These are phyloP conservation scores for Talaromyces sp. DNA, from an alignment of 2,329 filamentous ascomycete genomes.

Conservation along the genomic window DNA sequence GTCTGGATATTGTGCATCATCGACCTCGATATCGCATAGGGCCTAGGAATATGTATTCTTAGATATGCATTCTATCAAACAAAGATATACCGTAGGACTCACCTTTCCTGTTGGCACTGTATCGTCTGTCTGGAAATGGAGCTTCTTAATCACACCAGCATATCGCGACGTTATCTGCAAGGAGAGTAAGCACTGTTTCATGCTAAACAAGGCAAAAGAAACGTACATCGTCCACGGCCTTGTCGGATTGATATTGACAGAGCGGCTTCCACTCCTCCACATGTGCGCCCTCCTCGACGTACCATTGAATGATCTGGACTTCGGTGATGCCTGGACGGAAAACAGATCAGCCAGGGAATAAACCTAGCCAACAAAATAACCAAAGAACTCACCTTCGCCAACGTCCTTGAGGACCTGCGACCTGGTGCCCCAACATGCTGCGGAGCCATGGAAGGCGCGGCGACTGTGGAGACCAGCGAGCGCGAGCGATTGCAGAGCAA, in stretches of 20 bases:
- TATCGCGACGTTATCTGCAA: conserved; percentile 90
- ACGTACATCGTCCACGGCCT: conserved; percentile 63
- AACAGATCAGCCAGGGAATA: conserved; percentile 1
- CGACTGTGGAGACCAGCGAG: conserved; percentile 18
- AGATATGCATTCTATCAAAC: background rate
- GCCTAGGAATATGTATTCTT: conserved; percentile 51
- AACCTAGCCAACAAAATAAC: background rate
- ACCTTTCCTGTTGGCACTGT: conserved; percentile 88
- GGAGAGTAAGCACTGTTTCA: conserved; percentile 13
- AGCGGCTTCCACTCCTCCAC: conserved; percentile 98
- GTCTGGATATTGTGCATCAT: conserved; percentile 66
- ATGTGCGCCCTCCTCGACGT: conserved; percentile 88
- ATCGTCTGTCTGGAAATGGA: conserved; percentile 92
- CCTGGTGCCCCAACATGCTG: conserved; percentile 29
- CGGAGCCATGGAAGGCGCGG: conserved; percentile 32
- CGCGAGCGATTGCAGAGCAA: conserved; percentile 18
- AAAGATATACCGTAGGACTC: background rate
- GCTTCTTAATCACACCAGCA: conserved; percentile 89
- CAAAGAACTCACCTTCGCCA: conserved; percentile 32
- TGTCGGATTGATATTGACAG: conserved; percentile 98
- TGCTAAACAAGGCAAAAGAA: background rate
- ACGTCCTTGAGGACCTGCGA: conserved; percentile 42
- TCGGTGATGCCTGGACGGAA: conserved; percentile 75
- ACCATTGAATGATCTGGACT: conserved; percentile 99
- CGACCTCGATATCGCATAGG: conserved; percentile 90